Base-by-base conservation (phyloP, 2,329 filamentous ascomycete genomes). In the Fusarium torreyae region DNA sequence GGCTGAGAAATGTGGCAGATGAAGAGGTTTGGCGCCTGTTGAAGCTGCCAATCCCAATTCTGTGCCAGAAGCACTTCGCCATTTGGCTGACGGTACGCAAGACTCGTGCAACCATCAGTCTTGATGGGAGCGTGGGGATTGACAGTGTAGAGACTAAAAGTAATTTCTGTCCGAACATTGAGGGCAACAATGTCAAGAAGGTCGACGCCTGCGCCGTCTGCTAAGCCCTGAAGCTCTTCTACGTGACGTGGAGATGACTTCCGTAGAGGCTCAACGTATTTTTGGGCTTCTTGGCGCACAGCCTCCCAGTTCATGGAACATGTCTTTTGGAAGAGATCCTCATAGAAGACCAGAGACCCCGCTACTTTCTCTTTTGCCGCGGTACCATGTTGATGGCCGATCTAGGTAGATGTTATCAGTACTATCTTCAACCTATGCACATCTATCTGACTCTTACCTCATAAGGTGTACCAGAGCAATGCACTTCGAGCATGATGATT, bases 11-110 rank as follows among this genome's bases (percentile, higher is more conserved):
- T 84, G 38, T 81, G 81, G 18, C 83, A 80, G 33, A 84, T 70
- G 46, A 88, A 75, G 0, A 88, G 77, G 65, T 88, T 87, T 13
- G 77, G 68, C 20, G 81, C 81, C 59, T 90, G 86, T 72, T 83
- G 82, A n/a, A 50, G 48, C 31, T 69, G 52, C 88, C 89, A 91
- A 68, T 89, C 87, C 87, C 87, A 90, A 57, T 89, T 89, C 77
- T 89, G 87, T 2, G 80, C 82, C 6, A 89, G 74, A 59, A 82
- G 84, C 9, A 65, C 58, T 5, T 56, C 15, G 0, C 62, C 51
- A 3, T 49, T 73, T 1, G 54, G 48, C 0, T 80, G 81, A 11
- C 78, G 75, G 81, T 83, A 87, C 3, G 81, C 81, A 14, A 88
- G 66, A 15, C 83, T 82, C 0, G 87, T 89, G 68, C 87, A 89